These are phyloP conservation scores for Apiospora hydei DNA, from an alignment of 2,329 filamentous ascomycete genomes.

Conservation along the genomic window DNA sequence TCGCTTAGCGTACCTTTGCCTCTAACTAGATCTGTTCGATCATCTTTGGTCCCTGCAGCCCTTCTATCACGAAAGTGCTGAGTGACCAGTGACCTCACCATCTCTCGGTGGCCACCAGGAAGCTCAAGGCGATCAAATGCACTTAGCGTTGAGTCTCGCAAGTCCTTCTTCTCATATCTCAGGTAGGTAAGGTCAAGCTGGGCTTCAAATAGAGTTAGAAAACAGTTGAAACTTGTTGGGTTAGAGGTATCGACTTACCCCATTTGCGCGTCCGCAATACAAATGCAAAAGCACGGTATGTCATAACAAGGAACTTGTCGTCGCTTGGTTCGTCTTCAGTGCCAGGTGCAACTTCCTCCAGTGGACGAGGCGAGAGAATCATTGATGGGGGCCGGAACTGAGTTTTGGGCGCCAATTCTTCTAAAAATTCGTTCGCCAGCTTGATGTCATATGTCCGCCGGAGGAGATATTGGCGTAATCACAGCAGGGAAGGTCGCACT, in stretches of 20 bases:
- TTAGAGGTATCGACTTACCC: background rate
- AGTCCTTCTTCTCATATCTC: background rate
- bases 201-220: constrained; percentile 22
- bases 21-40: constrained; percentile 35
- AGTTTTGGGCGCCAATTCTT: constrained; percentile 15
- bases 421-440: constrained; percentile 24
- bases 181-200: constrained; percentile 29
- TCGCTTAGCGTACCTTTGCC: background rate
- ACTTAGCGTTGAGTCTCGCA: background rate
- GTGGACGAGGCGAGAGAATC: background rate
- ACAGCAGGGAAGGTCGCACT: constrained; percentile 25
- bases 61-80: constrained; percentile 39
- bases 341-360: background rate
- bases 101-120: background rate
- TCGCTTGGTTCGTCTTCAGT: constrained; percentile 27
- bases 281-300: constrained; percentile 30
- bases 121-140: background rate
- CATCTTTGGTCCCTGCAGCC: constrained; percentile 23
- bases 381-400: constrained; percentile 23
- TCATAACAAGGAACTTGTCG: constrained; percentile 43
- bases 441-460: constrained; percentile 30
- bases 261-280: background rate
- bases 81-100: background rate
- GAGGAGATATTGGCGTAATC: background rate
- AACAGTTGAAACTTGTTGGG: background rate